A percentile compares a stretch with the other conserved stretches of the same genome.
Evolutionary conservation across 1,284 basidiomycete species (phyloP).

Genomic region (Spongiforma sp.): DNA sequence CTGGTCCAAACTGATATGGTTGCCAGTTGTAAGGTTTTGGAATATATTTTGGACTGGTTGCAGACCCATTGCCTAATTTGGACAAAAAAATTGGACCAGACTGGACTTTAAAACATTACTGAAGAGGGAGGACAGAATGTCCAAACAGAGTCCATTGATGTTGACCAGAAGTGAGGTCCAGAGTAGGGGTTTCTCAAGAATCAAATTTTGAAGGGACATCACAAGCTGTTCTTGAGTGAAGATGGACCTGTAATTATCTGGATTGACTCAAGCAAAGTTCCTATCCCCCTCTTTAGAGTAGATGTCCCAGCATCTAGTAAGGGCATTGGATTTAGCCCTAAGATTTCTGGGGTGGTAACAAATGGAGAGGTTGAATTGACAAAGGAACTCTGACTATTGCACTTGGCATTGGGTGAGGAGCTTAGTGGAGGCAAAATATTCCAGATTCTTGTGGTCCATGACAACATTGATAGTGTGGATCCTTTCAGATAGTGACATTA

Average conservation of each 20-base stretch:
- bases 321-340: conserved; percentile 31
- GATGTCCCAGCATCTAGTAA: conserved; percentile 29
- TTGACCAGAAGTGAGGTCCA: too few relatives aligned
- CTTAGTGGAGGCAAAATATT: not conserved
- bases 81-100: too few relatives aligned
- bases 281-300: conserved; percentile 8
- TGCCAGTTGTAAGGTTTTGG: too few relatives aligned
- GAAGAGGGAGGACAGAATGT: too few relatives aligned
- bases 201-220: too few relatives aligned
- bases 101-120: too few relatives aligned
- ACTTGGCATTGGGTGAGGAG: not conserved
- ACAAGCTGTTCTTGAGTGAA: too few relatives aligned
- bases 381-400: not conserved
- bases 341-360: not conserved
- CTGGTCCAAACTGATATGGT: too few relatives aligned
- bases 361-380: not conserved
- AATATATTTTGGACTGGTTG: too few relatives aligned
- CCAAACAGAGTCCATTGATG: too few relatives aligned
- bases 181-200: too few relatives aligned
- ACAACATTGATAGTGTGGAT: not conserved
- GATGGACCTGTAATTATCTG: conserved; percentile 10
- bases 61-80: too few relatives aligned
- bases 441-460: not conserved
- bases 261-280: conserved; percentile 17
- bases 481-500: not conserved